Conservation (phyloP, 805 yeast genomes). For the Hermanozyma aechmeae region DNA sequence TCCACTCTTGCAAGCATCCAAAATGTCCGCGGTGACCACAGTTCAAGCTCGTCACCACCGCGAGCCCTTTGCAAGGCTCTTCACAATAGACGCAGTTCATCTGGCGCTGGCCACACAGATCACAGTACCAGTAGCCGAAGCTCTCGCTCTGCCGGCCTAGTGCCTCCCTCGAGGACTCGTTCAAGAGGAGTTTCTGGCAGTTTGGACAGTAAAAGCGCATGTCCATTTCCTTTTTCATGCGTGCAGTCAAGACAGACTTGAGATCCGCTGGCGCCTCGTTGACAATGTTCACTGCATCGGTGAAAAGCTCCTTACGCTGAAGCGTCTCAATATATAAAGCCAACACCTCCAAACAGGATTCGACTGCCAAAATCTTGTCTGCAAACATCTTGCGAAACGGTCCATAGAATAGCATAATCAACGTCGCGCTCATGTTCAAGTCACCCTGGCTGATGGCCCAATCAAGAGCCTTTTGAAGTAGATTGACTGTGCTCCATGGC, state of each 20-base stretch:
- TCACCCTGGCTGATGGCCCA: slow-evolving; percentile 59
- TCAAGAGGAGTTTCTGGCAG: slow-evolving; percentile 51
- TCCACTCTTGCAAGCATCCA: slow-evolving; percentile 74
- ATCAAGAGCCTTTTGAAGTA: slow-evolving; percentile 43
- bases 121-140: slow-evolving; percentile 83
- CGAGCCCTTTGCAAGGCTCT: slow-evolving; percentile 65
- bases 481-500: slow-evolving; percentile 51
- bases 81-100: slow-evolving; percentile 73
- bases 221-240: slow-evolving; percentile 26
- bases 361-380: slow-evolving; percentile 9
- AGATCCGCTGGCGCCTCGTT: slow-evolving; percentile 29
- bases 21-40: slow-evolving; percentile 90
- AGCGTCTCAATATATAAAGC: slow-evolving; percentile 46
- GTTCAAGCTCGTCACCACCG: slow-evolving; percentile 43
- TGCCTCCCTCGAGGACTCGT: slow-evolving; percentile 42
- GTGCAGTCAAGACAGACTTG: slow-evolving; percentile 16
- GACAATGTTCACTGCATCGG: slow-evolving; percentile 47
- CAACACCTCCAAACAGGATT: slow-evolving; percentile 45
- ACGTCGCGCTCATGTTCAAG: slow-evolving; percentile 46
- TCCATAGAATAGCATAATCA: slow-evolving; percentile 45
- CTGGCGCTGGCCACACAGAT: slow-evolving; percentile 48
- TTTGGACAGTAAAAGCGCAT: slow-evolving; percentile 46
- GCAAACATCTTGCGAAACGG: slow-evolving; percentile 5
- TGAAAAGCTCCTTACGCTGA: slow-evolving; percentile 40
- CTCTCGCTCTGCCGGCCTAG: slow-evolving; percentile 11